Evolutionary conservation across 73 alveolate species (phyloP), one percentile per base, ranked within the genome.

Genomic region (Stentor roeselii): DNA sequence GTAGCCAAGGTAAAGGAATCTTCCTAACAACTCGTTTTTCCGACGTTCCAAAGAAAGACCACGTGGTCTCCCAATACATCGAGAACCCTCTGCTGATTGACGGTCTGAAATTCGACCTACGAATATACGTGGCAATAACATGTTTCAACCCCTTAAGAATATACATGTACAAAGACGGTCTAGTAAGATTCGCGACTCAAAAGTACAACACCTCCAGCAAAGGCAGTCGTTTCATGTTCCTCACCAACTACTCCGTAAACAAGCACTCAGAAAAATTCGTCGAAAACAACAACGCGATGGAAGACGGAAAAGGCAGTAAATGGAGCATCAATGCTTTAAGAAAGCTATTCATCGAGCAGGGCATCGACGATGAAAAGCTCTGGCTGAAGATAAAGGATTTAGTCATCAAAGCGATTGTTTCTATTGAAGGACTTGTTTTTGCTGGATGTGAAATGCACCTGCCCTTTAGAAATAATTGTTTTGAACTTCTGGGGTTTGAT

Each of bases 401-500:
- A 39, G 87, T 90, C 15, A 93, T 95, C 21, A 96, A 96, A 86
- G 87, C 99, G 3, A 90, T 96, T 37, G 76, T 96, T 39, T 87
- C 98, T 11, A 92, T 93, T 21, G 98, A 91, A 78, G 87, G 92
- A 14, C 86, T 88, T 30, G 86, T 93, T 59, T 83, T 83, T 50
- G 88, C 89, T 59, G 96, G 97, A 0, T 88, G 93, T 61, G 97
- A 96, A 90, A 93, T 91, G 96, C 78, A 78, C 82, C 94, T 93
- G 1, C 98, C 98, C 27, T 83, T 82, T 78, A 91, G 93, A 83
- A 88, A 92, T 76, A 95, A 90, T 86, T 94, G 97, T 74, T 94
- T 95, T 92, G 97, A 93, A 85, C 85, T 92, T 2, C 91, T 92
- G 39, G 99, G 99, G n/a, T 96, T 95, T 76, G 99, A 96, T 88